phyloP scores from a whole-genome alignment of 2,329 filamentous ascomycete species.

The Fusarium multiceps region DNA sequence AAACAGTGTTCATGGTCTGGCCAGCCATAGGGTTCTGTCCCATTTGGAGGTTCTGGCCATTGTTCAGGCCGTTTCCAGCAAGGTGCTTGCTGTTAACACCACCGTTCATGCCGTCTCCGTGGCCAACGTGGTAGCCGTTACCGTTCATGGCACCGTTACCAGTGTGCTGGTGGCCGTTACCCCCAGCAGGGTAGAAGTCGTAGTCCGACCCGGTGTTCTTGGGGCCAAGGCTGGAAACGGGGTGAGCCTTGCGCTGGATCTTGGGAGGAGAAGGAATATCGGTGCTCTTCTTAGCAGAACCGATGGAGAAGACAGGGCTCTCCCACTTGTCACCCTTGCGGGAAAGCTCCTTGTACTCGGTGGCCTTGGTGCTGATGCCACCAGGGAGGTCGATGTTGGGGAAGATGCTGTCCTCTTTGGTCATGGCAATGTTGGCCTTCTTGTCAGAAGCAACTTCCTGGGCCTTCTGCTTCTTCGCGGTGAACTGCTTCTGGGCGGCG shows the following conservation, averaged over 20 bases:
- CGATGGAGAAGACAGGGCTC: slow-evolving; percentile 91
- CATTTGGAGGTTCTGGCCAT: slow-evolving; percentile 5
- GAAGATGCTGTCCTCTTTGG: slow-evolving; percentile 90
- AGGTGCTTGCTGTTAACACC: slow-evolving; percentile 35
- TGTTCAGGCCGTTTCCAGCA: slow-evolving; percentile 15
- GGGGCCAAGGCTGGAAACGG: slow-evolving; percentile 23
- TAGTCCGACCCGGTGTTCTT: slow-evolving; percentile 27
- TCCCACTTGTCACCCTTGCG: slow-evolving; percentile 93
- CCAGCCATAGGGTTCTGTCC: slow-evolving; percentile 22
- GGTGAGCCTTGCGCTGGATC: slow-evolving; percentile 59
- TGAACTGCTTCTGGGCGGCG: slow-evolving; percentile 78
- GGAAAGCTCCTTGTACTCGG: slow-evolving; percentile 90
- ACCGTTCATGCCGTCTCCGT: slow-evolving; percentile 28
- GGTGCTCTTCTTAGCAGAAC: slow-evolving; percentile 76
- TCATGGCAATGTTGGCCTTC: slow-evolving; percentile 66
- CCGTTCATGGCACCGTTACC: slow-evolving; percentile 34
- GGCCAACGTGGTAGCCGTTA: slow-evolving; percentile 18
- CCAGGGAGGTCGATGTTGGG: slow-evolving; percentile 82
- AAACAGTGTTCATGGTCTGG: slow-evolving; percentile 35
- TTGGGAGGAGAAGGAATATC: slow-evolving; percentile 73
- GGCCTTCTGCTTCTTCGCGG: slow-evolving; percentile 82
- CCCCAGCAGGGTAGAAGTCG: slow-evolving; percentile 30
- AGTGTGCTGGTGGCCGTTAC: slow-evolving; percentile 25
- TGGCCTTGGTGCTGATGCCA: slow-evolving; percentile 92
- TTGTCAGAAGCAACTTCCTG: slow-evolving; percentile 71